Evolutionary conservation across 139 green algal genomes (phyloP).

Genomic region (Tetradesmus lagerheimii): DNA sequence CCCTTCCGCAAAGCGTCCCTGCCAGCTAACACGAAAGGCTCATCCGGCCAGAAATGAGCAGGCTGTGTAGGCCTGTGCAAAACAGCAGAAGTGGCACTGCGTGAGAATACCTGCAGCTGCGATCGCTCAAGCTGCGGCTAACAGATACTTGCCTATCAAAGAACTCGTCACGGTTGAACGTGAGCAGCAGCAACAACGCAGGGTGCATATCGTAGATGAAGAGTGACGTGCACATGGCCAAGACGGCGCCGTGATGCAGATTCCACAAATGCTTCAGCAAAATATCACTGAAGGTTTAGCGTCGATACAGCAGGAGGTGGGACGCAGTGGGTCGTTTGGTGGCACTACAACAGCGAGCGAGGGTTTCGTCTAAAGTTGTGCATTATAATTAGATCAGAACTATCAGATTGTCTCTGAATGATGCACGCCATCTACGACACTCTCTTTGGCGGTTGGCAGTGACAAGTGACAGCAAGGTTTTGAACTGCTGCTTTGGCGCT

Average conservation of each 20-base stretch:
- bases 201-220: conserved; percentile 67
- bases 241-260: background rate
- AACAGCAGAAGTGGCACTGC: background rate
- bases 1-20: conserved; percentile 66
- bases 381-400: background rate
- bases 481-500: conserved; percentile 1
- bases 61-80: conserved; percentile 61
- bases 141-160: conserved; percentile 57
- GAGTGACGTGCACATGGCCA: conserved; percentile 74
- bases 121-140: background rate
- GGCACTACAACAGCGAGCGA: background rate
- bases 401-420: background rate
- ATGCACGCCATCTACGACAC: too few relatives aligned
- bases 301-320: background rate
- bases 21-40: conserved; percentile 64
- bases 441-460: background rate
- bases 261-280: background rate
- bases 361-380: background rate
- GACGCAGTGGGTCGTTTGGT: background rate
- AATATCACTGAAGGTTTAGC: background rate
- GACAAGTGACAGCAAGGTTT: background rate
- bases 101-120: background rate
- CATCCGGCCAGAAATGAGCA: conserved; percentile 69
- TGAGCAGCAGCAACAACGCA: conserved; percentile 66
- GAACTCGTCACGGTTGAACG: conserved; percentile 90